A percentile compares a stretch with the other conserved stretches of the same genome.
Evolutionary conservation across 1,139 yeast species (phyloP).

Genomic region (Wickerhamiella pararugosa): DNA sequence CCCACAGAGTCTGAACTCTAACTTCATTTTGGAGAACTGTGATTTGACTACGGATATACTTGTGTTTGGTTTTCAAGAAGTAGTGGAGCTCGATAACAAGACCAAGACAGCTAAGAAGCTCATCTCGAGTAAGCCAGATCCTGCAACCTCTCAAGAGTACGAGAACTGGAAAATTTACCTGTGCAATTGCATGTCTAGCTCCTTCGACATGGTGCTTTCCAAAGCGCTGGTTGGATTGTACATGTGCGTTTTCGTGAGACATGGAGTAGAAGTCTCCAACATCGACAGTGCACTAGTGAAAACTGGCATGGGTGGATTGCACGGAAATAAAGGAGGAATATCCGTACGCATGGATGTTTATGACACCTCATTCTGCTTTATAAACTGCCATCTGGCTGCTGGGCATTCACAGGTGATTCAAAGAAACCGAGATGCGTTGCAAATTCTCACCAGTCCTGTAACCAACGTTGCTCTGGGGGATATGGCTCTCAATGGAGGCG

Average conservation of each 20-base stretch:
- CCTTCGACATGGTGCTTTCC: constrained; percentile 57
- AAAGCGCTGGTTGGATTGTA: constrained; percentile 84
- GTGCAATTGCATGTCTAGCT: constrained; percentile 20
- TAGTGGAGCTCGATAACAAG: constrained; percentile 80
- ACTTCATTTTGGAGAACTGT: constrained; percentile 13
- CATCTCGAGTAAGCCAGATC: constrained; percentile 25
- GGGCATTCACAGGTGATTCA: constrained; percentile 67
- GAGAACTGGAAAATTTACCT: constrained; percentile 27
- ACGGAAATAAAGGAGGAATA: constrained; percentile 92
- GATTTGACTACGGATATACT: constrained; percentile 38
- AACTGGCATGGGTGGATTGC: constrained; percentile 88
- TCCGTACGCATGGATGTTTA: constrained; percentile 71
- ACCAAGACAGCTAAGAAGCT: constrained; percentile 58
- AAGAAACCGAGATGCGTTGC: constrained; percentile 66
- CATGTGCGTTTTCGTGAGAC: constrained; percentile 36
- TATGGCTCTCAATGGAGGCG: not conserved
- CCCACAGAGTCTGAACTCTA: constrained; percentile 23
- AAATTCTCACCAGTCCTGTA: constrained; percentile 43
- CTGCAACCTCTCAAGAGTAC: constrained; percentile 25
- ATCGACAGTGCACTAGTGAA: constrained; percentile 66
- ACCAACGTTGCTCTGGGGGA: not conserved
- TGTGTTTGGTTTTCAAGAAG: constrained; percentile 83
- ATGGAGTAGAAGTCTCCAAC: constrained; percentile 16
- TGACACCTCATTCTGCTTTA: constrained; percentile 59
- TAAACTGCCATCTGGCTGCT: constrained; percentile 85